Conservation (phyloP, 2,329 filamentous ascomycete genomes). For the Coniochaeta pulveracea region DNA sequence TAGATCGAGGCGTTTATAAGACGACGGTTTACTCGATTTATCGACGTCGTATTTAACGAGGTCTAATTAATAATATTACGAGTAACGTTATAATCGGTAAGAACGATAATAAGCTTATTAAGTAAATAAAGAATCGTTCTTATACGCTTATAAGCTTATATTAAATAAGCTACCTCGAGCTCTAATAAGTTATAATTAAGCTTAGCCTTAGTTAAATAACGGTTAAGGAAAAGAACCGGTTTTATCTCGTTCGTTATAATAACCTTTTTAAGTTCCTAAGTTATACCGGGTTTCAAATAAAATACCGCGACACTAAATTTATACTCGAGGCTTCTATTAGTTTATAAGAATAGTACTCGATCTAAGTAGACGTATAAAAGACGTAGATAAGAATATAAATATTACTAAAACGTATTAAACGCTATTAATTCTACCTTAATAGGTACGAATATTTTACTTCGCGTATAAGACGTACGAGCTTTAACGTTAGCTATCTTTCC, state of each 20-base stretch:
- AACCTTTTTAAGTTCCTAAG: neutral
- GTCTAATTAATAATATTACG: constrained; percentile 1
- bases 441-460: neutral
- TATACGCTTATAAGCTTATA: neutral
- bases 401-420: neutral
- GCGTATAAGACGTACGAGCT: neutral
- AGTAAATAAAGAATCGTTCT: neutral
- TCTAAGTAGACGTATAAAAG: neutral
- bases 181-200: neutral
- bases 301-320: neutral
- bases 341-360: neutral
- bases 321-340: neutral
- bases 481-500: neutral
- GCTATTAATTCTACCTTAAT: neutral
- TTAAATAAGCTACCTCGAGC: neutral
- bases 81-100: constrained; percentile 2
- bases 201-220: neutral
- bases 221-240: constrained; percentile 1
- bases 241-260: neutral
- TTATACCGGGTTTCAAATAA: neutral
- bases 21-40: neutral
- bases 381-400: too few species aligned
- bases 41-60: constrained; percentile 1
- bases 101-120: neutral
- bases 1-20: neutral